These are phyloP conservation scores for Porogramme epimiltina DNA, from an alignment of 1,284 basidiomycete genomes.

Conservation along the genomic window DNA sequence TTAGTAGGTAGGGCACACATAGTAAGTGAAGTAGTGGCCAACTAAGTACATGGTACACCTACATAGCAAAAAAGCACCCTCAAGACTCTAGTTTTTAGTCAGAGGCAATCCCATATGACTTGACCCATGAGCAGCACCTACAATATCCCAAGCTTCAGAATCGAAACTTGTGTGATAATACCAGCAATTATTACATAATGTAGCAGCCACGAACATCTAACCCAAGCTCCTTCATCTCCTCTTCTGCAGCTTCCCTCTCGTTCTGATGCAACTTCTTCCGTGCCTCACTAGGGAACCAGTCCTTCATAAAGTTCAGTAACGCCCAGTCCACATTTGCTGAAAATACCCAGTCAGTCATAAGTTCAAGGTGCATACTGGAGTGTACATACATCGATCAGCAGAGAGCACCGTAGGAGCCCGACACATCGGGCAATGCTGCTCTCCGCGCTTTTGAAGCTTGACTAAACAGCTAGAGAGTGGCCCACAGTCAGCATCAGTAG, in stretches of 20 bases:
- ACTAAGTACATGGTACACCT: no score
- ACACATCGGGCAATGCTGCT: slow-evolving; percentile 87
- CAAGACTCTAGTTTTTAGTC: no score
- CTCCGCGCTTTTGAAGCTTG: slow-evolving; percentile 89
- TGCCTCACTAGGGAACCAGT: slow-evolving; percentile 92
- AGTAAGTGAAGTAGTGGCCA: no score
- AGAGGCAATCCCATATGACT: no score
- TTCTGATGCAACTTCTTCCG: slow-evolving; percentile 78
- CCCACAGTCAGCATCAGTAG: not conserved
- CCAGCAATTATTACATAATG: slow-evolving; percentile 28
- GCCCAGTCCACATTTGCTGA: slow-evolving; percentile 82
- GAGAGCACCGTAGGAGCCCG: slow-evolving; percentile 73
- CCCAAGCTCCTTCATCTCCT: slow-evolving; percentile 71
- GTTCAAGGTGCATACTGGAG: not conserved
- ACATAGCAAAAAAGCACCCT: no score
- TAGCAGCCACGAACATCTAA: slow-evolving; percentile 41
- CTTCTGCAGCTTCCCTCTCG: slow-evolving; percentile 73
- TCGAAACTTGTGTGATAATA: no score
- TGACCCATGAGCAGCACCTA: no score
- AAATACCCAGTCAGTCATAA: not conserved
- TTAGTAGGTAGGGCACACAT: no score
- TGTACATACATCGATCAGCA: slow-evolving; percentile 71
- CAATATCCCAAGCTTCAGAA: no score
- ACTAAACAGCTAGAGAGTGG: slow-evolving; percentile 87
- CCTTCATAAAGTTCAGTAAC: slow-evolving; percentile 83